These are phyloP conservation scores for Candida caryicola DNA, from an alignment of 805 yeast genomes.

Conservation along the genomic window DNA sequence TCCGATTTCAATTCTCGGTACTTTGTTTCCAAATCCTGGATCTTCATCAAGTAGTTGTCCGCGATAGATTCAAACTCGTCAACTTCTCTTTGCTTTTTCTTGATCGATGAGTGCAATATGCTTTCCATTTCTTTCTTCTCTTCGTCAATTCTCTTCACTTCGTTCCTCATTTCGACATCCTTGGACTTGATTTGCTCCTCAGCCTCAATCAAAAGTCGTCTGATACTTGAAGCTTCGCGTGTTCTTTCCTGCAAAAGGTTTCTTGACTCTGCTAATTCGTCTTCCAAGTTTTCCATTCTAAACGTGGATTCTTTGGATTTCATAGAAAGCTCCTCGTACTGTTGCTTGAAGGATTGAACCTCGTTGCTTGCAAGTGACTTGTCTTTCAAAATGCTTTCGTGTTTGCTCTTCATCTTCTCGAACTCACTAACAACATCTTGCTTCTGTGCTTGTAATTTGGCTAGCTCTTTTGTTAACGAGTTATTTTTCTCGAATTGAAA, in stretches of 20 bases:
- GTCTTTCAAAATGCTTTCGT: constrained; percentile 32
- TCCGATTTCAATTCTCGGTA: constrained; percentile 19
- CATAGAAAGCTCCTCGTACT: constrained; percentile 68
- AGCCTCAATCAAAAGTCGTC: constrained; percentile 64
- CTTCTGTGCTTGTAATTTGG: constrained; percentile 43
- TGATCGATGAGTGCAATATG: constrained; percentile 44
- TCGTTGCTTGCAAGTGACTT: constrained; percentile 40
- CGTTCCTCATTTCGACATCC: constrained; percentile 53
- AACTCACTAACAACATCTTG: constrained; percentile 38
- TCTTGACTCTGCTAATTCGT: constrained; percentile 76
- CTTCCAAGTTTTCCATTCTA: constrained; percentile 66
- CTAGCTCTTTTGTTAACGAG: constrained; percentile 33
- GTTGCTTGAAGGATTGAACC: constrained; percentile 48
- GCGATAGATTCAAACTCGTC: constrained; percentile 51
- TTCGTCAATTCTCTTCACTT: constrained; percentile 50
- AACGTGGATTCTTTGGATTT: constrained; percentile 62
- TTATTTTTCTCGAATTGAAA: constrained; percentile 26
- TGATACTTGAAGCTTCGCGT: constrained; percentile 70
- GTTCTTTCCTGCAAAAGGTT: constrained; percentile 75
- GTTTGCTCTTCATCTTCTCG: constrained; percentile 38
- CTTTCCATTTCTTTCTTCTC: constrained; percentile 62
- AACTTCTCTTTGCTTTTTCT: constrained; percentile 61
- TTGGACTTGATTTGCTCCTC: constrained; percentile 56
- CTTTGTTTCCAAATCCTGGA: constrained; percentile 36
- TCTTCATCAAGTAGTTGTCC: constrained; percentile 41